A percentile compares a stretch with the other conserved stretches of the same genome.
Evolutionary conservation across 2,329 filamentous ascomycete genomes (phyloP).

Genomic region (Venturia aucupariae): DNA sequence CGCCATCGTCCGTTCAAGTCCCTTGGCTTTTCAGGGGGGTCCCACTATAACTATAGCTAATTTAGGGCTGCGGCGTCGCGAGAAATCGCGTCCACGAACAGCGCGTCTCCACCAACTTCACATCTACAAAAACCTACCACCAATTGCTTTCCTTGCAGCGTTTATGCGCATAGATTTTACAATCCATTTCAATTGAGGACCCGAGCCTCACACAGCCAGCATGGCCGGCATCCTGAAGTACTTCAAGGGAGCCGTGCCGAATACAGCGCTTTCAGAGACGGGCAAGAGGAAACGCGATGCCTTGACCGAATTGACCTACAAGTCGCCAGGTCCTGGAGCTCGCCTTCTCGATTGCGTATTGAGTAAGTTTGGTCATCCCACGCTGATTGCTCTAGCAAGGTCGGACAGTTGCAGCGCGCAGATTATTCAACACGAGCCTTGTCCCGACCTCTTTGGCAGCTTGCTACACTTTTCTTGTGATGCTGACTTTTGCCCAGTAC

Average conservation of each 20-base stretch:
- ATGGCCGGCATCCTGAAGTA: no score
- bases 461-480: background rate
- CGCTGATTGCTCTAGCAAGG: background rate
- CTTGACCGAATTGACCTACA: background rate
- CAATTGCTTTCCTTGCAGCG: background rate
- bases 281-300: no score
- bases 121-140: background rate
- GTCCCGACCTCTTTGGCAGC: background rate
- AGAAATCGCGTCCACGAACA: background rate
- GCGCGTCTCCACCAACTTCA: background rate
- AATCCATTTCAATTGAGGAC: no score
- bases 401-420: background rate
- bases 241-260: no score
- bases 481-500: background rate
- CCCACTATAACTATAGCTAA: no score
- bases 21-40: no score
- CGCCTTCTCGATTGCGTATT: background rate
- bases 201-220: no score
- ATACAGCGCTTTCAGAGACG: no score
- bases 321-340: background rate
- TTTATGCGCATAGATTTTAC: no score
- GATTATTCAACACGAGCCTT: background rate
- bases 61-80: background rate
- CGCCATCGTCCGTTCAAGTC: no score
- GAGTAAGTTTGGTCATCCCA: background rate